These are phyloP conservation scores for Parachaetomium inaequale DNA, from an alignment of 495 filamentous ascomycete genomes.

Conservation along the genomic window DNA sequence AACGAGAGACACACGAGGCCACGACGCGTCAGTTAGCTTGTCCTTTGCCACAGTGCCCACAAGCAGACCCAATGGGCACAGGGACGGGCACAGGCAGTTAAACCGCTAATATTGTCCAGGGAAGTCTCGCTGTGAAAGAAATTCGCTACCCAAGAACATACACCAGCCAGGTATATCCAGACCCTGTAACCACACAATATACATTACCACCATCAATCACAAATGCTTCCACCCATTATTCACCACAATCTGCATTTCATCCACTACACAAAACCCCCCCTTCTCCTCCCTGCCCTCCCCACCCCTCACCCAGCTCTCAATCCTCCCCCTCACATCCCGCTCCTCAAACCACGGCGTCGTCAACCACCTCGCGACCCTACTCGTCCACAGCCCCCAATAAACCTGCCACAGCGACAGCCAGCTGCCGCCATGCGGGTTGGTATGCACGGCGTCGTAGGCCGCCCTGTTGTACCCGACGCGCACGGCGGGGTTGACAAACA, in stretches of 20 bases:
- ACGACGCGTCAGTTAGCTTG: too few relatives aligned
- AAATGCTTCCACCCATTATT: conserved; percentile 75
- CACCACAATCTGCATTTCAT: conserved; percentile 81
- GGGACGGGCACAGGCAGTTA: too few relatives aligned
- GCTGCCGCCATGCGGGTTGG: conserved; percentile 14
- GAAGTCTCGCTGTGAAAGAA: too few relatives aligned
- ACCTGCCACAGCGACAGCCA: conserved; percentile 35
- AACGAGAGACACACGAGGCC: too few relatives aligned
- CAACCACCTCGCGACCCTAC: conserved; percentile 25
- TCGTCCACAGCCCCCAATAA: conserved; percentile 49
- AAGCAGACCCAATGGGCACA: too few relatives aligned
- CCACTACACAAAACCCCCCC: conserved; percentile 66
- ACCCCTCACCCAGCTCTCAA: conserved; percentile 42
- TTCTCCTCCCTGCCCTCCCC: conserved; percentile 45
- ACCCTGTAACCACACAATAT: not conserved
- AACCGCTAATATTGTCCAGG: too few relatives aligned
- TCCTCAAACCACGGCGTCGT: conserved; percentile 33
- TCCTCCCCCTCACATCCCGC: conserved; percentile 36
- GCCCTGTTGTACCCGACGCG: conserved; percentile 64
- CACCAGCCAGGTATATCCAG: too few relatives aligned
- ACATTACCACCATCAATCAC: too few relatives aligned
- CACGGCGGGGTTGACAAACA: conserved; percentile 75
- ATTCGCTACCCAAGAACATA: not conserved
- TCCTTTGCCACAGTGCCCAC: too few relatives aligned
- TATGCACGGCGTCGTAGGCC: conserved; percentile 50